These are phyloP conservation scores for Phaeosphaeriaceae sp. DNA, from an alignment of 2,329 filamentous ascomycete genomes.

Conservation along the genomic window DNA sequence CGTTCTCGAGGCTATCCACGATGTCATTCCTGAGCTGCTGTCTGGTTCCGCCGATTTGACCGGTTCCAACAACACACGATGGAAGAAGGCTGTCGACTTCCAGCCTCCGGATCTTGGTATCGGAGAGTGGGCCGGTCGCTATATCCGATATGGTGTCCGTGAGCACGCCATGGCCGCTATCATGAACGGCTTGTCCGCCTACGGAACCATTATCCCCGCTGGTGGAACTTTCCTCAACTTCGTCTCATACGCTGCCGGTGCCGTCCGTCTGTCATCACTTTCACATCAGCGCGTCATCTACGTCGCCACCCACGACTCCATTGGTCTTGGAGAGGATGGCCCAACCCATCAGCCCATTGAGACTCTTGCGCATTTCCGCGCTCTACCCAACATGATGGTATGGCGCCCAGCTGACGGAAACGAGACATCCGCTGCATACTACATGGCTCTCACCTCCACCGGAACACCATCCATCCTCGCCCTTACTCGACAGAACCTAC, in stretches of 20 bases:
- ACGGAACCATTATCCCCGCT: conserved; percentile 93
- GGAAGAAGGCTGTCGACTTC: conserved; percentile 98
- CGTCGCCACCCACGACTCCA: conserved; percentile 98
- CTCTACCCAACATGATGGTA: conserved; percentile 98
- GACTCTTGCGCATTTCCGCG: conserved; percentile 97
- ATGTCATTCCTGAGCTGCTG: conserved; percentile 83
- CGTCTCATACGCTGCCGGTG: conserved; percentile 94
- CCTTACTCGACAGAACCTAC: conserved; percentile 96
- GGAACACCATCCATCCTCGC: conserved; percentile 92
- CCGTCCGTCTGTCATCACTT: conserved; percentile 90
- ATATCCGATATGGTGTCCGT: conserved; percentile 90
- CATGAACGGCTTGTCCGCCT: conserved; percentile 93
- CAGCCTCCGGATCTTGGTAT: conserved; percentile 86
- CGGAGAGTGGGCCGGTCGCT: conserved; percentile 89
- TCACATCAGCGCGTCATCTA: conserved; percentile 92
- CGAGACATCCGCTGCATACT: conserved; percentile 98
- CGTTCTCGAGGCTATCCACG: conserved; percentile 87
- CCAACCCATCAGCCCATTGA: conserved; percentile 99
- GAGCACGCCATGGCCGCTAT: conserved; percentile 92
- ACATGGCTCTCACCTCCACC: conserved; percentile 88
- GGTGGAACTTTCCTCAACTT: conserved; percentile 99
- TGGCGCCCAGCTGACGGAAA: conserved; percentile 99
- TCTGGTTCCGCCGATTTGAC: conserved; percentile 98
- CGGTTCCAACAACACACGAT: conserved; percentile 97
- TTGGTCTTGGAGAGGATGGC: conserved; percentile 97